A percentile compares a stretch with the other conserved stretches of the same genome.
Evolutionary conservation across 495 filamentous ascomycete species (phyloP).

Genomic region (Xylaria castorea): DNA sequence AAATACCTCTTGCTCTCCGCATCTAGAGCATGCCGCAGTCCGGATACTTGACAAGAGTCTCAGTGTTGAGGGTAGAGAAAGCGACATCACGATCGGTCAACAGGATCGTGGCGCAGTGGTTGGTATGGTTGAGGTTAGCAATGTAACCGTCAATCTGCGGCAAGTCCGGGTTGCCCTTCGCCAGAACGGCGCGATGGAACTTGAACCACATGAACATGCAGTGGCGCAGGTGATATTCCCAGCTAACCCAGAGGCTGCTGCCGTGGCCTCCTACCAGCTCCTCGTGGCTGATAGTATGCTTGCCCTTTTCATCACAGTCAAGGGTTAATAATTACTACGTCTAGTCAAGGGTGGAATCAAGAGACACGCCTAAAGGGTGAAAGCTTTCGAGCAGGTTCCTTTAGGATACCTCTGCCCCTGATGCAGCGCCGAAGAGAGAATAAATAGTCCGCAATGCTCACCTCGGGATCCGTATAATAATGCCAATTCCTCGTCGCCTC

Average conservation of each 20-base stretch:
- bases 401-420: neutral
- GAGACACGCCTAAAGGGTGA: too few relatives aligned
- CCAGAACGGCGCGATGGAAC: slow-evolving; percentile 38
- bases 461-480: slow-evolving; percentile 26
- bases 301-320: slow-evolving; percentile 14
- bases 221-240: slow-evolving; percentile 45
- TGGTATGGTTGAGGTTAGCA: slow-evolving; percentile 33
- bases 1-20: neutral
- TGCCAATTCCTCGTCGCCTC: slow-evolving; percentile 22
- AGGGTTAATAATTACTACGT: slow-evolving; percentile 1
- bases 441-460: neutral
- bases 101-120: slow-evolving; percentile 35
- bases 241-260: slow-evolving; percentile 38
- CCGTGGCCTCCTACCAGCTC: slow-evolving; percentile 12
- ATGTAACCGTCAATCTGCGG: slow-evolving; percentile 36
- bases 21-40: slow-evolving; percentile 9
- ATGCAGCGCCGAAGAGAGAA: neutral
- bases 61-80: slow-evolving; percentile 10
- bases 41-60: slow-evolving; percentile 7
- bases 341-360: neutral
- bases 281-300: slow-evolving; percentile 22
- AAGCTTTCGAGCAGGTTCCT: neutral
- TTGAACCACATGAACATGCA: slow-evolving; percentile 47
- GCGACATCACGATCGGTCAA: slow-evolving; percentile 20
- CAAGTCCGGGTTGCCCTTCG: neutral